Evolutionary conservation across 192 early-diverging fungal species (phyloP).

Genomic region (Backusella parvicylindrica): DNA sequence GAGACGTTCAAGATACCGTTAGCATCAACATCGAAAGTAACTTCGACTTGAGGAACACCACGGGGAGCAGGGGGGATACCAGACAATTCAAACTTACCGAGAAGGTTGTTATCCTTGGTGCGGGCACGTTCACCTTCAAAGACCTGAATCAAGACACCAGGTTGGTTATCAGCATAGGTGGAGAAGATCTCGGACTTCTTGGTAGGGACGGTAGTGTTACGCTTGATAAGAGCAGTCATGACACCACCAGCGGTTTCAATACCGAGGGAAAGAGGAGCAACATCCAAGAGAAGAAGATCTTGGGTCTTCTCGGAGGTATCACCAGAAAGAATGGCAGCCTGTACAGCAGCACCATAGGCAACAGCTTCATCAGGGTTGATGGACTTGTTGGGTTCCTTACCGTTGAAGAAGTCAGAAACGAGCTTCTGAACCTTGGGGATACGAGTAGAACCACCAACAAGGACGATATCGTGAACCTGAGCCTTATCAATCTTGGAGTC

Average conservation of each 20-base stretch:
- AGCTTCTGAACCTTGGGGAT: slow-evolving; percentile 99
- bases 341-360: slow-evolving; percentile 98
- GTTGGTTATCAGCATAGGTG: slow-evolving; percentile 98
- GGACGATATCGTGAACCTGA: slow-evolving; percentile 90
- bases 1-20: slow-evolving; percentile 95
- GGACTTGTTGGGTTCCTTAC: slow-evolving; percentile 99
- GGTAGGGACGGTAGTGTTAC: slow-evolving; percentile 96
- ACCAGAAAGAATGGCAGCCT: slow-evolving; percentile 95
- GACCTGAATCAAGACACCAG: slow-evolving; percentile 95
- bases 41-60: slow-evolving; percentile 97
- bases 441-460: slow-evolving; percentile 99
- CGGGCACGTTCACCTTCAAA: slow-evolving; percentile 97
- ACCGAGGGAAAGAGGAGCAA: slow-evolving; percentile 95
- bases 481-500: slow-evolving; percentile 97
- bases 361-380: slow-evolving; percentile 99
- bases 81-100: slow-evolving; percentile 97
- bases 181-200: slow-evolving; percentile 99
- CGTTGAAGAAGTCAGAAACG: slow-evolving; percentile 98
- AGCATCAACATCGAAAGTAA: slow-evolving; percentile 94
- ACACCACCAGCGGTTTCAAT: slow-evolving; percentile 99
- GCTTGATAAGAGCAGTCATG: slow-evolving; percentile 97
- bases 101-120: slow-evolving; percentile 98
- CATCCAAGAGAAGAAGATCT: slow-evolving; percentile 92
- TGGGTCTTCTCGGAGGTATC: slow-evolving; percentile 96
- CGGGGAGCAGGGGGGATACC: slow-evolving; percentile 94